Evolutionary conservation across 2,329 filamentous ascomycete genomes (phyloP).

Genomic region (Hypomyces rosellus): DNA sequence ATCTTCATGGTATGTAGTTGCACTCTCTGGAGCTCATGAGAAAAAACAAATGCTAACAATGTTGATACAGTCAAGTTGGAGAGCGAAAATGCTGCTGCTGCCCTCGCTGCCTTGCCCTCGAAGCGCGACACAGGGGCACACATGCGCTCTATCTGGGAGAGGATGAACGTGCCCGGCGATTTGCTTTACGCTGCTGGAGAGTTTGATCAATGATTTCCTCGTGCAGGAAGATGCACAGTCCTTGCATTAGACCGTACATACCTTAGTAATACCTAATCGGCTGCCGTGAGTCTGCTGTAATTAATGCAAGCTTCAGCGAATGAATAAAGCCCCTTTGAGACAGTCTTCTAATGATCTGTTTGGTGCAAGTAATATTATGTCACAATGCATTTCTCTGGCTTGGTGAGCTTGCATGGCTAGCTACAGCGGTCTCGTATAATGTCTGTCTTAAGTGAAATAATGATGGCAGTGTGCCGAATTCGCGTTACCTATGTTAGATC

Average conservation of each 20-base stretch:
- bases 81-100: slow-evolving; percentile 29
- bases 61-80: slow-evolving; percentile 32
- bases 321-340: no score
- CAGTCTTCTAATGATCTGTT: no score
- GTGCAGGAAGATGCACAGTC: neutral
- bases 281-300: no score
- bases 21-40: neutral
- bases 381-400: no score
- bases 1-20: slow-evolving; percentile 44
- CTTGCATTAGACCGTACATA: no score
- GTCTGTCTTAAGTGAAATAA: no score
- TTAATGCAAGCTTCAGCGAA: no score
- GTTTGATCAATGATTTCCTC: slow-evolving; percentile 24
- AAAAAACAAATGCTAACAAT: slow-evolving; percentile 7
- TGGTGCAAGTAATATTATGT: no score
- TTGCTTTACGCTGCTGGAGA: slow-evolving; percentile 38
- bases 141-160: slow-evolving; percentile 38
- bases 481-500: no score
- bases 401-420: no score
- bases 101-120: slow-evolving; percentile 25
- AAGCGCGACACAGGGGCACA: slow-evolving; percentile 23
- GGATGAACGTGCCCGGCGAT: slow-evolving; percentile 37
- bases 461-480: no score
- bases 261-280: neutral
- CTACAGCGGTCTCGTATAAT: no score